Conservation (phyloP, 805 yeast species). For the Grigorovia transvaalensis region DNA sequence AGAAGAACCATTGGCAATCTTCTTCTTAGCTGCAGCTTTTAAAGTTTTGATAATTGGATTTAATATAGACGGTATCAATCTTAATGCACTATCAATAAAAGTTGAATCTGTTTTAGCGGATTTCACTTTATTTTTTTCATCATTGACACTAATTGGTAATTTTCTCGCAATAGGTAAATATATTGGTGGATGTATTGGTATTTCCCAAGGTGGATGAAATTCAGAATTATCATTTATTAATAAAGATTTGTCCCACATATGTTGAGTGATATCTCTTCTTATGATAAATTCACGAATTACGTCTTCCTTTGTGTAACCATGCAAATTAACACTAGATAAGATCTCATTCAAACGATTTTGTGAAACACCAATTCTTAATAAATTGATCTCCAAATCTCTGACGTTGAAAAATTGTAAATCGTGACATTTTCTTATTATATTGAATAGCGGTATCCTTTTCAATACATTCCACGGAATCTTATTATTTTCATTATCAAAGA, state of each 20-base stretch:
- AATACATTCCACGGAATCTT: conserved; percentile 18
- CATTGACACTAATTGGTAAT: conserved; percentile 8
- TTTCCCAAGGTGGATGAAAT: conserved; percentile 28
- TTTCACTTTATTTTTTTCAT: background rate
- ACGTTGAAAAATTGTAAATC: conserved; percentile 3
- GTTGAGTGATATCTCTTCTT: conserved; percentile 17
- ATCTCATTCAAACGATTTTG: background rate
- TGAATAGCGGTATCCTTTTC: conserved; percentile 21
- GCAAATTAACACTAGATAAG: background rate
- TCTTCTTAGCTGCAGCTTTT: conserved; percentile 27
- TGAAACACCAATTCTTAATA: conserved; percentile 7
- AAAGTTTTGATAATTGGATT: conserved; percentile 25
- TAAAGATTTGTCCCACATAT: background rate
- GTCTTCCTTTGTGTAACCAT: conserved; percentile 1
- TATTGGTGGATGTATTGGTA: conserved; percentile 25
- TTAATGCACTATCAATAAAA: conserved; percentile 10
- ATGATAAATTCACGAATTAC: conserved; percentile 8
- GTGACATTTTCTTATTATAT: conserved; percentile 10
- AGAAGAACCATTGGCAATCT: conserved; percentile 26
- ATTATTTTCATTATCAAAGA: conserved; percentile 4
- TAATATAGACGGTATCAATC: conserved; percentile 19
- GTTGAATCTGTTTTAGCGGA: conserved; percentile 5
- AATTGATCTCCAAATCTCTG: conserved; percentile 18
- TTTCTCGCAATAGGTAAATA: conserved; percentile 24
- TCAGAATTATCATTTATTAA: conserved; percentile 1